Evolutionary conservation across 2,329 filamentous ascomycete species (phyloP), one percentile per base, ranked within the genome.

Genomic region (Fusarium tanahbumbuense): DNA sequence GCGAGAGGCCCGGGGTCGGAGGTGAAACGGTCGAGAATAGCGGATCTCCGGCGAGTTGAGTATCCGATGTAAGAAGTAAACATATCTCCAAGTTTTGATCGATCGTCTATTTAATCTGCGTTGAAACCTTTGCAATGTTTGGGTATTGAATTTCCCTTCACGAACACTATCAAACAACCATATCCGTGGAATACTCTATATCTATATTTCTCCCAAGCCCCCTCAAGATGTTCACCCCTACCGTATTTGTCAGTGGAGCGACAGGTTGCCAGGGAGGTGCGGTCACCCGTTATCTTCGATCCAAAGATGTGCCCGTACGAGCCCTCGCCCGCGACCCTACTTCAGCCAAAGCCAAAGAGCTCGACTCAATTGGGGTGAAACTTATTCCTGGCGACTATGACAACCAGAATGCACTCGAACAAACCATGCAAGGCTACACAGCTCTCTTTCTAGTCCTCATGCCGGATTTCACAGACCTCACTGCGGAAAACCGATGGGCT

Each of bases 241-340:
- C 67, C 25, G 76, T 79, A 34, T 84, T 83, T 65, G 76, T 84
- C 61, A 76, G 74, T 59, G 78, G 77, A 53, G 80, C 79, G 9
- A 84, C 82, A 2, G 82, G 82, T 28, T 77, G 64, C 42, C 81
- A 82, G 63, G 82, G 83, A 48, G 76, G 76, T 6, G 76, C 79
- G 12, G 61, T 83, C 27, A 75, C 78, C 54, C 73, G 75, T 30
- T 70, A 77, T 40, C 80, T 83, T 30, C 77, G 76, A 27, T 67
- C 73, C 10, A 58, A 75, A 6, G 69, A 70, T 32, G 73, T 81
- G 30, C 57, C 73, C 48, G 76, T 83, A 55, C 78, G 76, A 56
- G 76, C 79, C 41, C 76, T 80, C 10, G 71, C 71, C n/a, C 78
- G 83, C 18, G 58, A 76, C 48, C 69, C 76, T 1, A 52, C 73